Percentiles rank a stretch among this genome's conserved stretches.
phyloP scores from a whole-genome alignment of 768 basidiomycete species.

The Suillus plorans region DNA sequence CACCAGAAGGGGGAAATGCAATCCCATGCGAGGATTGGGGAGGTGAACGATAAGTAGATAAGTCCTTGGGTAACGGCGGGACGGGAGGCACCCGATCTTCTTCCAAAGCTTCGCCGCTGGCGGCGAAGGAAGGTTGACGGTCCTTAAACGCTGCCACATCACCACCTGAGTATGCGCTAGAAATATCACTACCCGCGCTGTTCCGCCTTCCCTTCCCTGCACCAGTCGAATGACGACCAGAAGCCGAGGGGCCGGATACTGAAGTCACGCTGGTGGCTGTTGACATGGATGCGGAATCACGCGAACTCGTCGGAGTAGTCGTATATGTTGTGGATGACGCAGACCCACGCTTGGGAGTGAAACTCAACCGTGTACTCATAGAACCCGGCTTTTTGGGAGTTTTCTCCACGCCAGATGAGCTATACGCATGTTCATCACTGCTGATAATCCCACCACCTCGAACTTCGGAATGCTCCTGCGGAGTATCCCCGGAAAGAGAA shows the following conservation, averaged over 20 bases:
- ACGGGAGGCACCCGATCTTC: constrained; percentile 83
- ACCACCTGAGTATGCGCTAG: constrained; percentile 63
- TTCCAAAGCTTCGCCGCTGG: constrained; percentile 59
- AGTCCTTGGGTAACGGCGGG: constrained; percentile 88
- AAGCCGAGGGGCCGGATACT: constrained; percentile 55
- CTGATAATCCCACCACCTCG: constrained; percentile 44
- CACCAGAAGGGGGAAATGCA: constrained; percentile 46
- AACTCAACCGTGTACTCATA: constrained; percentile 62
- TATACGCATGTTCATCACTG: constrained; percentile 56
- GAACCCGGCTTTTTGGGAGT: constrained; percentile 64
- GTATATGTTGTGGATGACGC: constrained; percentile 87
- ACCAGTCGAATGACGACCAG: constrained; percentile 69
- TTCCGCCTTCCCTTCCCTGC: constrained; percentile 66
- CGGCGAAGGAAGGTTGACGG: constrained; percentile 60
- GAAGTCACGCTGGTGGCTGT: constrained; percentile 78
- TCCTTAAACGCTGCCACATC: constrained; percentile 67
- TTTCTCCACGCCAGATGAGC: constrained; percentile 54
- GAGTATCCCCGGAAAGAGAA: constrained; percentile 32
- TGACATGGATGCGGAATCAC: constrained; percentile 85
- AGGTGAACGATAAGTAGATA: constrained; percentile 75
- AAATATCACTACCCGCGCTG: constrained; percentile 85
- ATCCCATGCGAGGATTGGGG: constrained; percentile 57
- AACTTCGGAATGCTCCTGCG: constrained; percentile 42
- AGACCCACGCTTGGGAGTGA: constrained; percentile 85
- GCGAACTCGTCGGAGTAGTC: constrained; percentile 78